Evolutionary conservation across 1,284 basidiomycete species (phyloP).

Genomic region (Irpex sp.): DNA sequence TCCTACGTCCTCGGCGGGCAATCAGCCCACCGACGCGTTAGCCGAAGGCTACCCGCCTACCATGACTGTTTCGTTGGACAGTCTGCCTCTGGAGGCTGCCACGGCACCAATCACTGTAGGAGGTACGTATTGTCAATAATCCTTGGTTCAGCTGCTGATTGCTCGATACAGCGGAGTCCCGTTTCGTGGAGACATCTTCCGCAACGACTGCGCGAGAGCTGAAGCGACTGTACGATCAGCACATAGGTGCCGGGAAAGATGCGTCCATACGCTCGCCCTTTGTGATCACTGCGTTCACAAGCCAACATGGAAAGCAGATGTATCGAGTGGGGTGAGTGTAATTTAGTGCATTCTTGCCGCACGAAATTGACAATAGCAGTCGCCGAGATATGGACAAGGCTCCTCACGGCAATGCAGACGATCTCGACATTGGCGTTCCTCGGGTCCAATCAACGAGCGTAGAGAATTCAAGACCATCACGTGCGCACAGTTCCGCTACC

Average conservation of each 20-base stretch:
- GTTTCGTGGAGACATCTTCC: constrained; percentile 74
- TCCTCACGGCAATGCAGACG: constrained; percentile 36
- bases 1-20: constrained; percentile 38
- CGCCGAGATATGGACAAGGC: constrained; percentile 45
- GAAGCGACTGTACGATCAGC: constrained; percentile 68
- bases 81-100: constrained; percentile 45
- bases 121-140: constrained; percentile 38
- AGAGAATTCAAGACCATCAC: constrained; percentile 10
- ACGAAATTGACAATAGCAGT: constrained; percentile 11
- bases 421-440: constrained; percentile 21
- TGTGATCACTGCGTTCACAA: constrained; percentile 72
- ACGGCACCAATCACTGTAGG: constrained; percentile 59
- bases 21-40: constrained; percentile 41
- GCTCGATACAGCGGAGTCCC: constrained; percentile 43
- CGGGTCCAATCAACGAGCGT: constrained; percentile 13
- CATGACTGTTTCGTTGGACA: constrained; percentile 18
- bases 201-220: constrained; percentile 68
- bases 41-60: constrained; percentile 31
- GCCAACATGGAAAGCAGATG: constrained; percentile 72
- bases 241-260: constrained; percentile 59
- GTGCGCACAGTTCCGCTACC: constrained; percentile 13
- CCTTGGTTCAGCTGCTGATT: neutral
- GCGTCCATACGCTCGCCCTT: constrained; percentile 61
- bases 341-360: neutral
- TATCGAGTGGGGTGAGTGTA: constrained; percentile 67